These are phyloP conservation scores for Bipolaris sorokiniana DNA, from an alignment of 2,329 filamentous ascomycete genomes.

Conservation along the genomic window DNA sequence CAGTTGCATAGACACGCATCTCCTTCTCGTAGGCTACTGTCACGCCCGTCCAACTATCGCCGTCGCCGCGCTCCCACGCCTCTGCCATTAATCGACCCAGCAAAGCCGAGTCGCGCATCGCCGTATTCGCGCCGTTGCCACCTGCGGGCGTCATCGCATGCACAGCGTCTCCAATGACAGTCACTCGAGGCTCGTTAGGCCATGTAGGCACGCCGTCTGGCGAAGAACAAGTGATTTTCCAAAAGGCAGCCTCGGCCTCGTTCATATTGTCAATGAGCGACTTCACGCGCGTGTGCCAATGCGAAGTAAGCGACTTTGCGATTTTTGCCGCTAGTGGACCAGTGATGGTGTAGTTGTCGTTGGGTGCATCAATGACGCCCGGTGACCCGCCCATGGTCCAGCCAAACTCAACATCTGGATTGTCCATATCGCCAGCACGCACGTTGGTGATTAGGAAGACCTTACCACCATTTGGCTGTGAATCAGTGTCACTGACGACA, in stretches of 20 bases:
- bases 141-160: constrained; percentile 57
- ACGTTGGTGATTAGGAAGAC: constrained; percentile 69
- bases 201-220: constrained; percentile 66
- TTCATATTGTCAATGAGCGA: constrained; percentile 66
- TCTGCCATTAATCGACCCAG: constrained; percentile 49
- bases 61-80: constrained; percentile 29
- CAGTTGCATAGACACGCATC: constrained; percentile 46
- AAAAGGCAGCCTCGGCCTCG: constrained; percentile 65
- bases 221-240: constrained; percentile 69
- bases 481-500: constrained; percentile 57
- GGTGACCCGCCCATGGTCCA: constrained; percentile 68
- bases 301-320: constrained; percentile 59
- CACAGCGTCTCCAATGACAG: constrained; percentile 54
- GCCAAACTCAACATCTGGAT: constrained; percentile 63
- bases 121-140: constrained; percentile 55
- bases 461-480: constrained; percentile 51
- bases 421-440: constrained; percentile 64
- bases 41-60: constrained; percentile 37
- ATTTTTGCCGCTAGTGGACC: constrained; percentile 64
- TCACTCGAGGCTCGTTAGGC: constrained; percentile 61
- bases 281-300: constrained; percentile 64
- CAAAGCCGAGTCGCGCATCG: constrained; percentile 51
- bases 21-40: constrained; percentile 49
- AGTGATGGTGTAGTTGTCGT: constrained; percentile 65
- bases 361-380: constrained; percentile 63